phyloP scores from a whole-genome alignment of 176 grass and related monocot genomes.

The Rhipidocladum racemiflorum region DNA sequence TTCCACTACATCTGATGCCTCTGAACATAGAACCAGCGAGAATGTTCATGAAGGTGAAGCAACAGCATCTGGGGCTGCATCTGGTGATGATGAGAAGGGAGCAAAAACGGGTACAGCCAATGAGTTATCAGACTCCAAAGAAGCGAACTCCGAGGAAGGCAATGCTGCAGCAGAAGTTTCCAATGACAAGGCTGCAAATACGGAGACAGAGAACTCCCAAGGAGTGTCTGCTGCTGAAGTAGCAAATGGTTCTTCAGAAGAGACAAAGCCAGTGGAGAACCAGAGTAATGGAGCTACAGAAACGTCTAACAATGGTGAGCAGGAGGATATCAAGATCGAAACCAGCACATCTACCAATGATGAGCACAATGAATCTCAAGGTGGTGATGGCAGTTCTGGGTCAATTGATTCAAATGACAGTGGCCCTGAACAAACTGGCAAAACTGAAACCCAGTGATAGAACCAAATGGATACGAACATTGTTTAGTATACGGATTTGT shows the following conservation, averaged over 20 bases:
- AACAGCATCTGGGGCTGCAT: conserved; percentile 30
- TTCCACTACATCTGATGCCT: conserved; percentile 32
- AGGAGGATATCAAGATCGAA: conserved; percentile 33
- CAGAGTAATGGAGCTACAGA: conserved; percentile 28
- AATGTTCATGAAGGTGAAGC: conserved; percentile 34
- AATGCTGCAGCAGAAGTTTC: conserved; percentile 15
- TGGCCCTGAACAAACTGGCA: conserved; percentile 38
- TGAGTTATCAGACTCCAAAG: conserved; percentile 15
- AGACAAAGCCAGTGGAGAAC: conserved; percentile 20
- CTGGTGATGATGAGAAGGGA: conserved; percentile 27
- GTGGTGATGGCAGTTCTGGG: conserved; percentile 3
- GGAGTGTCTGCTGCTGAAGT: conserved; percentile 24
- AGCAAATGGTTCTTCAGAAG: conserved; percentile 38
- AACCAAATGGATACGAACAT: conserved; percentile 3
- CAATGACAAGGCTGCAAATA: conserved; percentile 19
- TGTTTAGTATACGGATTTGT: conserved; percentile 34
- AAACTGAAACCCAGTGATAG: conserved; percentile 38
- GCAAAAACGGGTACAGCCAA: conserved; percentile 4
- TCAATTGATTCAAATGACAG: conserved; percentile 16
- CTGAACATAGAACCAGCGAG: conserved; percentile 19
- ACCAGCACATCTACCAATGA: conserved; percentile 22
- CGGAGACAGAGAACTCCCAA: conserved; percentile 22
- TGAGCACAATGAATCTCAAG: conserved; percentile 24
- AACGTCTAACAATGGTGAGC: conserved; percentile 28
- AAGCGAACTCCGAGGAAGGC: conserved; percentile 10